Evolutionary conservation across 768 basidiomycete species (phyloP), one percentile per base, ranked within the genome.

Genomic region (Phaffia tasmanica): DNA sequence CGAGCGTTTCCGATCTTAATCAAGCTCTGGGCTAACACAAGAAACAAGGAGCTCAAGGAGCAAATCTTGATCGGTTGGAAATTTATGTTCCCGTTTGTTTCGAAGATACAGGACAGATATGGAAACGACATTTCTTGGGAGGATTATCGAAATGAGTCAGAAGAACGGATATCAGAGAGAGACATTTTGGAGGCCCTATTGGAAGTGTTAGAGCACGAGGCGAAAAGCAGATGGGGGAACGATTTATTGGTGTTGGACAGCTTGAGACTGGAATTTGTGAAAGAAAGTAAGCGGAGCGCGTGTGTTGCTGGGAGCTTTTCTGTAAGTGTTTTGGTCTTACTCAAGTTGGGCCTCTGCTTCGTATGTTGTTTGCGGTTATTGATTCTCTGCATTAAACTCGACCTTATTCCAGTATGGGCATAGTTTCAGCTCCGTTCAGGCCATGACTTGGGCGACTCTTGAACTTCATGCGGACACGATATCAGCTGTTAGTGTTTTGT

Each of bases 391-490:
- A 16, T 30, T 46, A 21, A 27, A 15, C 29, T 47, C 9, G 19
- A 23, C 57, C 47, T 57, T 21, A 23, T 15, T 3, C 74, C 79
- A 84, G 62, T 81, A 85, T 51, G 89, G 88, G 6, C 83, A 80
- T 79, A 81, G 83, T 70, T 89, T 98, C 72, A 83, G 84, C 67
- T 69, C 79, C 0, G 78, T 74, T 23, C 86, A 90, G 74, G 88
- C 87, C 0, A 75, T 88, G 42, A 80, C 85, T 0, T 95, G 92
- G 92, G 81, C 84, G 7, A 79, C 86, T 7, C 77, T 91, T 7
- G 85, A 90, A 74, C 77, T 93, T 25, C 86, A 88, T 67, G 87
- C 89, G 3, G 88, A 89, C 74, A 87, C 86, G 73, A 81, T 83
- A 4, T 80, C 80, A 60, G 82, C 84, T 79, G 89, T 88, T 72